Conservation (phyloP, 2,329 filamentous ascomycete genomes). For the Fusarium palustre region DNA sequence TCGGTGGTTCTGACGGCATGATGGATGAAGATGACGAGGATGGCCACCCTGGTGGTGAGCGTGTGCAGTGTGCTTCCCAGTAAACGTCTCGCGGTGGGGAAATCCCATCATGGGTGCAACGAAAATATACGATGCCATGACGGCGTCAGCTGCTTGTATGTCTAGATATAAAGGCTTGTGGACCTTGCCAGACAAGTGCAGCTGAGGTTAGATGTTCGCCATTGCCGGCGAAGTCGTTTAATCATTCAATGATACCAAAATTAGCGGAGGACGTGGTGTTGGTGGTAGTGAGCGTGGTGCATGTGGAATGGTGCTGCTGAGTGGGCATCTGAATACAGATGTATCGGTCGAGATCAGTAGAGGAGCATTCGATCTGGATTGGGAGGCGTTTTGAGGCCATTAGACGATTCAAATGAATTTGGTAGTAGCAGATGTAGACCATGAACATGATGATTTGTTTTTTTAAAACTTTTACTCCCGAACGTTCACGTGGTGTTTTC, state of each 20-base stretch:
- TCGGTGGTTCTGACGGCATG: constrained; percentile 68
- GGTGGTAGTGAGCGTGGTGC: constrained; percentile 22
- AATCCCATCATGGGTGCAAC: constrained; percentile 22
- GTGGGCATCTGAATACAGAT: constrained; percentile 33
- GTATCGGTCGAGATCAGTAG: constrained; percentile 39
- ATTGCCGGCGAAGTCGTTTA: constrained; percentile 34
- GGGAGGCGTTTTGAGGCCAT: constrained; percentile 55
- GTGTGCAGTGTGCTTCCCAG: constrained; percentile 89
- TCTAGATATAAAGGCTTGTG: constrained; percentile 14
- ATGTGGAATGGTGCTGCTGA: constrained; percentile 23
- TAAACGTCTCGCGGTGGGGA: constrained; percentile 60
- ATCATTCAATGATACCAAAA: constrained; percentile 49
- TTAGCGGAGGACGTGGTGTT: constrained; percentile 28
- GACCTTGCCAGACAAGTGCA: constrained; percentile 19
- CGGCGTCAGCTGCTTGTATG: constrained; percentile 30
- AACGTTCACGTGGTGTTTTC: background rate
- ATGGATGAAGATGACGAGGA: constrained; percentile 85
- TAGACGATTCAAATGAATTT: constrained; percentile 55
- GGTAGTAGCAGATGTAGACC: constrained; percentile 50
- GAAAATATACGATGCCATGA: constrained; percentile 31
- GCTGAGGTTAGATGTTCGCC: constrained; percentile 38
- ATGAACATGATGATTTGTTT: constrained; percentile 49
- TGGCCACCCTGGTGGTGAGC: constrained; percentile 78
- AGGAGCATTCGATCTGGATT: constrained; percentile 51
- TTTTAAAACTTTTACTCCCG: constrained; percentile 19